phyloP scores from a whole-genome alignment of 352 stramenopile genomes.

The Peronospora tabacina region DNA sequence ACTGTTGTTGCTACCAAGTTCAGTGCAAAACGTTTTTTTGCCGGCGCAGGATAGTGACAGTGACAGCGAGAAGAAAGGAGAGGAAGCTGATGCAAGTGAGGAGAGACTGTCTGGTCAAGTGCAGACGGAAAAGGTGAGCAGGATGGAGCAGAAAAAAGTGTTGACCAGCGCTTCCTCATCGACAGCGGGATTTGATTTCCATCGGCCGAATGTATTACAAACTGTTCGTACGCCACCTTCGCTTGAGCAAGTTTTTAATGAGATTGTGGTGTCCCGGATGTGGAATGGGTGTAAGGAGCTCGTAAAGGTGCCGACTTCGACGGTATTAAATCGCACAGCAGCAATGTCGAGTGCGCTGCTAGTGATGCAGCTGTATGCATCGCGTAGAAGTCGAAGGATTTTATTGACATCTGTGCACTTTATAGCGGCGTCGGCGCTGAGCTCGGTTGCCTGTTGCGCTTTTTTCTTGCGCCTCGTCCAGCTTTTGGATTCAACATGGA shows the following conservation, averaged over 20 bases:
- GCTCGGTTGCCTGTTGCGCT: slow-evolving; percentile 53
- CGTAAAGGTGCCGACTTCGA: slow-evolving; percentile 48
- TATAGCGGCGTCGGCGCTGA: slow-evolving; percentile 46
- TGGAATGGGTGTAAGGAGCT: slow-evolving; percentile 52
- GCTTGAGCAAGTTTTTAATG: slow-evolving; percentile 44
- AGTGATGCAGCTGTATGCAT: slow-evolving; percentile 69
- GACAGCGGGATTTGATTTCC: slow-evolving; percentile 63
- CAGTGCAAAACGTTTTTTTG: slow-evolving; percentile 52
- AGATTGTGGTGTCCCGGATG: slow-evolving; percentile 58
- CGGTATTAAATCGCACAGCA: slow-evolving; percentile 56
- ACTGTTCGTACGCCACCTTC: slow-evolving; percentile 25
- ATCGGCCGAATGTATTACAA: slow-evolving; percentile 28
- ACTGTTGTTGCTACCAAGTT: slow-evolving; percentile 47
- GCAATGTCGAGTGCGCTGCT: slow-evolving; percentile 63
- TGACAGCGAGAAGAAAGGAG: slow-evolving; percentile 6
- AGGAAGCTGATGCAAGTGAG: neutral
- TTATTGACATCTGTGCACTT: slow-evolving; percentile 58
- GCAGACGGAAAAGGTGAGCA: slow-evolving; percentile 3
- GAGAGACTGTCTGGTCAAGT: slow-evolving; percentile 2
- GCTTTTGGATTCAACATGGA: slow-evolving; percentile 32
- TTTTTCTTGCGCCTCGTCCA: slow-evolving; percentile 49
- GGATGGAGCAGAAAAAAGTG: slow-evolving; percentile 11
- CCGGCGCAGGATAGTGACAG: slow-evolving; percentile 22
- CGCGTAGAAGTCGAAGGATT: slow-evolving; percentile 46
- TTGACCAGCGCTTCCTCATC: slow-evolving; percentile 22